Evolutionary conservation across 345 rosid genomes (phyloP), one percentile per base, ranked within the genome.

Genomic region (Populus pruinosa): DNA sequence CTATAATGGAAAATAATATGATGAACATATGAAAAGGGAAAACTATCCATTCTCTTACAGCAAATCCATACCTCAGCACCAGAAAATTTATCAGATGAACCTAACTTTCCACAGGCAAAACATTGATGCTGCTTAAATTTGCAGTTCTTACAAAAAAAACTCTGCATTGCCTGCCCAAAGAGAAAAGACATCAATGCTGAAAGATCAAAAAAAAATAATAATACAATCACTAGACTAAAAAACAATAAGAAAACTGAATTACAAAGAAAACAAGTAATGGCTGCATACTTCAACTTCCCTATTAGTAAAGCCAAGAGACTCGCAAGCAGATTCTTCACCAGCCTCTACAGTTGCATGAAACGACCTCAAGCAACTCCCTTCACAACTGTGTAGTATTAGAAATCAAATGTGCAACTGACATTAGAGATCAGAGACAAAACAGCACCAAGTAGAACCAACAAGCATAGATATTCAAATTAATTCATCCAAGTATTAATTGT

Each of bases 291-390:
- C 82, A 77, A 91, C 96, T 89, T 90, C 85, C 73, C 72, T 77
- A 68, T 79, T 33, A 39, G 94, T 81, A n/a, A 88, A 78, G 77
- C 90, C 92, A 69, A 95, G 94, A 71, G 98, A 85, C 9, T 73
- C 86, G 56, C 99, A 91, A 1, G 17, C 2, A 41, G 98, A 87
- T 14, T 90, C 95, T 76, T 80, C 89, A 65, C 90, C 94, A 72
- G 73, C 91, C 76, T 86, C 87, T 69, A 12, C 35, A 62, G 92
- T 89, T 62, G 96, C 87, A 84, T 96, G 99, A 79, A 96, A 96
- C 79, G 98, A 89, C 82, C 99, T 87, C 92, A 96, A 61, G 83
- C 99, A 96, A 77, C 82, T 90, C 62, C 98, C 99, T 21, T 96
- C 98, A 83, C 99, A 96, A 74, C 94, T 91, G 85, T 67, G 83